A percentile compares a stretch with the other conserved stretches of the same genome.
Evolutionary conservation across 768 basidiomycete species (phyloP).

Genomic region (Agaricus subrufescens): DNA sequence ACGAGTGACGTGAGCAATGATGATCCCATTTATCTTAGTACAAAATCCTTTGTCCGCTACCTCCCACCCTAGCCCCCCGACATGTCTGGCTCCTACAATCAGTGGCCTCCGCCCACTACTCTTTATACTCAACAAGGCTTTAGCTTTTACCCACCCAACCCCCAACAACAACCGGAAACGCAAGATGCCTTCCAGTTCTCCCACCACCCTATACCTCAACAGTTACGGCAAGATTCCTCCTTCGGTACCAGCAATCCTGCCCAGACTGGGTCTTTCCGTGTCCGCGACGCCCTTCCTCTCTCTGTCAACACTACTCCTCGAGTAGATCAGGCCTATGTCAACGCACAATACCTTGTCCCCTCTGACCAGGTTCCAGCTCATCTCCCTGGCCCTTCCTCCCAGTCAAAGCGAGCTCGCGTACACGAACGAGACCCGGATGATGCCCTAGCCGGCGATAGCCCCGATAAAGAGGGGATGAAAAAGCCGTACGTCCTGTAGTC

Average conservation of each 20-base stretch:
- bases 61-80: not conserved
- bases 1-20: not conserved
- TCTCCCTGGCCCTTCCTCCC: conserved; percentile 20
- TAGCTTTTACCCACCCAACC: conserved; percentile 15
- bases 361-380: conserved; percentile 22
- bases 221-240: conserved; percentile 8
- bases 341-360: conserved; percentile 17
- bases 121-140: conserved; percentile 26
- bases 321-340: conserved; percentile 7
- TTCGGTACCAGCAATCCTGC: conserved; percentile 6
- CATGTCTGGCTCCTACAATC: conserved; percentile 3
- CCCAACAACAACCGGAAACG: conserved; percentile 16
- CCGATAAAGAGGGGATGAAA: conserved; percentile 32
- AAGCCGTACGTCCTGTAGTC: conserved; percentile 35
- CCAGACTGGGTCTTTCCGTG: conserved; percentile 12
- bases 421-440: conserved; percentile 32
- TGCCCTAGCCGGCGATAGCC: conserved; percentile 25
- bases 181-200: conserved; percentile 13
- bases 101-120: conserved; percentile 1
- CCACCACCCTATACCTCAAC: conserved; percentile 18
- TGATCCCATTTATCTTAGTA: conserved; percentile 2
- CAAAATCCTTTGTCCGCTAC: not conserved
- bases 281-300: conserved; percentile 10
- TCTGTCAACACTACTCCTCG: conserved; percentile 12
- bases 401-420: conserved; percentile 32